Evolutionary conservation across 2,329 filamentous ascomycete species (phyloP).

Genomic region (Xylariaceae sp.): DNA sequence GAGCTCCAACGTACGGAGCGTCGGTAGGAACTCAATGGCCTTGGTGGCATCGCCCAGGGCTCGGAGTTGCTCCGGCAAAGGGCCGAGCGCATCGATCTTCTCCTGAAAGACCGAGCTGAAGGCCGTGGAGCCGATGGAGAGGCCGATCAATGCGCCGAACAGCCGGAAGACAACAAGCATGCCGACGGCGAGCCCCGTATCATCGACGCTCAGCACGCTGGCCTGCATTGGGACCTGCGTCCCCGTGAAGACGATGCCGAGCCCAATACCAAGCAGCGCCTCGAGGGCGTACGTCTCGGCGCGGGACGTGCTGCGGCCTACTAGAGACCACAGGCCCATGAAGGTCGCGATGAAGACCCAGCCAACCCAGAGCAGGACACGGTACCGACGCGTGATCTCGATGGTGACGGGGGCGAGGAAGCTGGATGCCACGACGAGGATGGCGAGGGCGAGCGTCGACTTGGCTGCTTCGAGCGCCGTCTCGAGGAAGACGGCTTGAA

Average conservation of each 20-base stretch:
- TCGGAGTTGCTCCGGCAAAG: constrained; percentile 13
- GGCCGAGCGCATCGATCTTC: constrained; percentile 10
- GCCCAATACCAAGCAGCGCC: neutral
- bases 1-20: neutral
- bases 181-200: constrained; percentile 34
- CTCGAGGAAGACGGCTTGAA: constrained; percentile 38
- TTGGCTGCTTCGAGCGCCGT: neutral
- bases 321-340: constrained; percentile 1
- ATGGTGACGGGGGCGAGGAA: neutral
- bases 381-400: constrained; percentile 2
- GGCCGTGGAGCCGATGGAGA: constrained; percentile 32
- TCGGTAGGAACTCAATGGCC: neutral
- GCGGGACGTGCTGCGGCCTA: neutral
- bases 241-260: constrained; percentile 3
- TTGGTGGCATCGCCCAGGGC: constrained; percentile 7
- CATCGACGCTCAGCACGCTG: constrained; percentile 31
- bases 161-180: constrained; percentile 34
- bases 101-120: constrained; percentile 32
- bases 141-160: constrained; percentile 36
- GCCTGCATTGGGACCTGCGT: constrained; percentile 33
- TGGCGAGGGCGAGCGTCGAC: neutral
- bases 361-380: constrained; percentile 1
- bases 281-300: neutral
- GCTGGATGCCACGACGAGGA: neutral
- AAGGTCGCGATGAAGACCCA: constrained; percentile 3